These are phyloP conservation scores for Globisporangium solare DNA, from an alignment of 352 stramenopile genomes.

Conservation along the genomic window DNA sequence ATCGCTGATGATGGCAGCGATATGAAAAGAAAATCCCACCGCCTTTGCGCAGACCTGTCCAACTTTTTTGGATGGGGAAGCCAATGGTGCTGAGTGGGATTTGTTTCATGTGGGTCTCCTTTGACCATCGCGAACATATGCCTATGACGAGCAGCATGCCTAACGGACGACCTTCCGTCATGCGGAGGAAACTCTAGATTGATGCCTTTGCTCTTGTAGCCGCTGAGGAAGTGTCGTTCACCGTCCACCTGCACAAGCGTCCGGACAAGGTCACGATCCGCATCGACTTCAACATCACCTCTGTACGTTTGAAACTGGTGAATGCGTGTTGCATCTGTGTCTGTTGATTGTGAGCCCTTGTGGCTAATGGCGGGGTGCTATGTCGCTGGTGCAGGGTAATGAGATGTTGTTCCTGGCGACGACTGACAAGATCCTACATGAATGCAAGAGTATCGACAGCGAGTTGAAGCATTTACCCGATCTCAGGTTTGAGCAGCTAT, in stretches of 20 bases:
- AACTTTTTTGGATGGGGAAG: background rate
- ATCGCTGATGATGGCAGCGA: constrained; percentile 17
- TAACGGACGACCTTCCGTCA: no score
- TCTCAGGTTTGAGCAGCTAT: constrained; percentile 40
- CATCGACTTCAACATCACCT: constrained; percentile 67
- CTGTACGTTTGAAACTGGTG: constrained; percentile 26
- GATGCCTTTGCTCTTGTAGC: constrained; percentile 54
- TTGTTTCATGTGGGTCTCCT: no score
- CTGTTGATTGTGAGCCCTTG: constrained; percentile 19
- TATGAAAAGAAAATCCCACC: background rate
- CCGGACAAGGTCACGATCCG: constrained; percentile 45
- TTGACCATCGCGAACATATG: constrained; percentile 2
- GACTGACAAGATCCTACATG: constrained; percentile 56
- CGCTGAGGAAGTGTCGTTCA: constrained; percentile 68
- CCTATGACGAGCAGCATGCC: constrained; percentile 14
- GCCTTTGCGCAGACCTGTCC: background rate
- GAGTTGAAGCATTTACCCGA: constrained; percentile 56
- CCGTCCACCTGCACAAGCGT: constrained; percentile 48
- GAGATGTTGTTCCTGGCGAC: constrained; percentile 65
- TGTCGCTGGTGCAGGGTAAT: constrained; percentile 30
- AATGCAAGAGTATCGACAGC: constrained; percentile 57
- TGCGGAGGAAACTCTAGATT: constrained; percentile 33
- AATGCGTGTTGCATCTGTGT: background rate
- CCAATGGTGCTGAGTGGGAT: background rate
- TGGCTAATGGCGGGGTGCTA: background rate